A percentile compares a stretch with the other conserved stretches of the same genome.
Conservation (phyloP, 805 yeast species). For the Komagataella phaffii region DNA sequence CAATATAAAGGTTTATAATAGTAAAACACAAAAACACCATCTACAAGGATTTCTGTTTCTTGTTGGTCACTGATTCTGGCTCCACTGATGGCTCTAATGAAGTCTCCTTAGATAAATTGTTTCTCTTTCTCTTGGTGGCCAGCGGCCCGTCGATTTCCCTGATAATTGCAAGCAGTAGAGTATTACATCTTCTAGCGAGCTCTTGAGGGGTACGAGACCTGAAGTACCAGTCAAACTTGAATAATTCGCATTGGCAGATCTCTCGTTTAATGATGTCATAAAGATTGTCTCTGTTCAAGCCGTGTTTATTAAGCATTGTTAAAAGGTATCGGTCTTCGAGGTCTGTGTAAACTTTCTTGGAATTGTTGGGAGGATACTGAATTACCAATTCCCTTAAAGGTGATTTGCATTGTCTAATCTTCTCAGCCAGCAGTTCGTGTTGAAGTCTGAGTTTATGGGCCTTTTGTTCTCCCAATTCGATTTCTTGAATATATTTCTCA, state of each 20-base stretch:
- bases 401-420: conserved; percentile 52
- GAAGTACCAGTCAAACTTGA: conserved; percentile 64
- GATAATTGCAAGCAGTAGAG: conserved; percentile 52
- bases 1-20: neutral
- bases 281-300: conserved; percentile 44
- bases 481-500: conserved; percentile 68
- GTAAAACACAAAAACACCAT: neutral
- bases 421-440: conserved; percentile 66
- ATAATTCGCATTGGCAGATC: conserved; percentile 41
- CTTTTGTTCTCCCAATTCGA: conserved; percentile 84
- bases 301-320: conserved; percentile 47
- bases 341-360: conserved; percentile 58
- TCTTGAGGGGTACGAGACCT: conserved; percentile 62
- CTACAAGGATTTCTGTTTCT: neutral
- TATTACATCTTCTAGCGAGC: conserved; percentile 52
- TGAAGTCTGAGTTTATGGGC: conserved; percentile 51
- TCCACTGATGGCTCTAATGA: neutral
- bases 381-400: conserved; percentile 72
- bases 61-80: neutral
- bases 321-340: conserved; percentile 60
- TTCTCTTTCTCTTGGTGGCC: conserved; percentile 31
- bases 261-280: conserved; percentile 57
- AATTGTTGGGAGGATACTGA: conserved; percentile 65
- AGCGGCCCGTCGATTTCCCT: conserved; percentile 58
- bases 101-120: neutral